Base-by-base conservation (phyloP, 768 basidiomycete genomes). In the Artomyces pyxidatus region DNA sequence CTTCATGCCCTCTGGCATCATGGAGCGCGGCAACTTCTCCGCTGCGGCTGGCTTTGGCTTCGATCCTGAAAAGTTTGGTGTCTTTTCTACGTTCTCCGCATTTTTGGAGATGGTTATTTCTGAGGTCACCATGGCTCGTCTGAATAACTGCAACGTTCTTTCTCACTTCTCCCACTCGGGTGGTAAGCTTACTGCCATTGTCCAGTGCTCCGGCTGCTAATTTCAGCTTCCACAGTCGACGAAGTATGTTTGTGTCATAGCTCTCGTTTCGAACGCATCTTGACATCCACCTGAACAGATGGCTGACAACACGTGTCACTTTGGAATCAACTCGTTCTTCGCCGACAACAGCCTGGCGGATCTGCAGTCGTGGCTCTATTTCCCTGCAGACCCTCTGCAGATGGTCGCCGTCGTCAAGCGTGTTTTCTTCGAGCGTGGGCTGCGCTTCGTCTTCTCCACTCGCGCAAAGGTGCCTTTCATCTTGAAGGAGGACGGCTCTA, bases 31-130 rank as follows among this genome's bases (percentile, higher is more conserved):
- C 47, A 90, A 90, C 66, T 85, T 87, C 59, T 81, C 82, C 17
- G 87, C 87, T 1, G 87, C 88, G 6, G 86, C 88, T 21, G 89
- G 90, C 11, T 93, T 92, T 61, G 90, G 90, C 37, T 91, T 89
- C 60, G 84, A 81, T 30, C 64, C 75, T 21, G 76, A 89, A 59
- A 90, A 89, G 65, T 86, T 84, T 51, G 89, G 90, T 52, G 86
- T 90, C 48, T 89, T 89, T 71, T 88, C 88, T 22, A 92, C 90
- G 4, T 93, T 93, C 70, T 87, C 85, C 42, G 89, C 90, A 3
- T 93, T 93, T 75, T 73, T 90, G 50, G 90, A 93, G 75, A 92
- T 92, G 90, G 72, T 87, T 42, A 65, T 93, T 47, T 90, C 88
- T 4, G 90, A 93, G 65, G 69, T 91, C 45, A 92, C 90, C 10